phyloP scores from a whole-genome alignment of 2,329 filamentous ascomycete species.

The Fusarium floridanum region DNA sequence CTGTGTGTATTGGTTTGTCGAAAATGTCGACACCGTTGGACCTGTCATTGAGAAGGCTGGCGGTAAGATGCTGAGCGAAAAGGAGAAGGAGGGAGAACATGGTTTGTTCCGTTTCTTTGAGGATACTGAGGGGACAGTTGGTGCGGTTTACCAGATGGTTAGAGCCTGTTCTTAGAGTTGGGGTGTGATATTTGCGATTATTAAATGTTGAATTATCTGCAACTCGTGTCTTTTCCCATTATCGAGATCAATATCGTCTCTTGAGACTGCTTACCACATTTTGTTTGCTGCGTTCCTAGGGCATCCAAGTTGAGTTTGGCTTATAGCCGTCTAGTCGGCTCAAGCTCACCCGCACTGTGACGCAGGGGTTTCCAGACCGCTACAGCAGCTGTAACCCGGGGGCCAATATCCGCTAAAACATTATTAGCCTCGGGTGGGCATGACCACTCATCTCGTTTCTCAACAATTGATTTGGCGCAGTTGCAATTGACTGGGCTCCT shows the following conservation, averaged over 20 bases:
- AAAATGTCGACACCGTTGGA: constrained; percentile 45
- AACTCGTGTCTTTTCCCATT: background rate
- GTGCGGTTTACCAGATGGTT: constrained; percentile 48
- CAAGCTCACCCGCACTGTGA: background rate
- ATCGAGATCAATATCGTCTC: too few species aligned
- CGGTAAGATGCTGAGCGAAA: constrained; percentile 47
- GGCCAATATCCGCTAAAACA: background rate
- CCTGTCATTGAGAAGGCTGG: constrained; percentile 46
- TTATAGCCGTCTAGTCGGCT: constrained; percentile 1
- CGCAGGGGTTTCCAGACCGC: background rate
- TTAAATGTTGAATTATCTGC: background rate
- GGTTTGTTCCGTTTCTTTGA: constrained; percentile 49
- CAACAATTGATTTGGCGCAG: background rate
- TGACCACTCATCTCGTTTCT: background rate
- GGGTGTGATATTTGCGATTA: background rate
- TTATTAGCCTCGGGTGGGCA: background rate
- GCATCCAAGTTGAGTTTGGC: background rate
- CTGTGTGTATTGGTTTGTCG: constrained; percentile 48
- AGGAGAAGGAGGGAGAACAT: constrained; percentile 44
- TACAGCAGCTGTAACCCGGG: background rate
- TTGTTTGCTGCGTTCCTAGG: too few species aligned
- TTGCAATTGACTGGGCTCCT: background rate
- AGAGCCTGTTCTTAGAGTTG: background rate
- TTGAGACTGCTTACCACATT: too few species aligned
- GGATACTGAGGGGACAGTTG: constrained; percentile 50